These are phyloP conservation scores for Blastobotrys parvus DNA, from an alignment of 805 yeast species.

Conservation along the genomic window DNA sequence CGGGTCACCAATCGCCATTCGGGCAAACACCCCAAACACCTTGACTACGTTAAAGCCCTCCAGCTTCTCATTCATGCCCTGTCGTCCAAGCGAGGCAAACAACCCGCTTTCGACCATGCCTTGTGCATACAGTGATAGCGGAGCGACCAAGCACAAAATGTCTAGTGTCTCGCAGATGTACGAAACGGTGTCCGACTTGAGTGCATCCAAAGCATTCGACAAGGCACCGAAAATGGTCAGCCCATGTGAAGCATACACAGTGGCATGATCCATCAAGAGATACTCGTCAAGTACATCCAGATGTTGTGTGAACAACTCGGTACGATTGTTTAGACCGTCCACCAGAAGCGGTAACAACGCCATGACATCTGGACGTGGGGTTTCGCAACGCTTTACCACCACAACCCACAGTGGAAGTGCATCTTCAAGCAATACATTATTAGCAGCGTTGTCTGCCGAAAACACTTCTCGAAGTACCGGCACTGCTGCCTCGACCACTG, in stretches of 20 bases:
- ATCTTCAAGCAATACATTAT: slow-evolving; percentile 62
- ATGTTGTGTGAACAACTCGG: slow-evolving; percentile 8
- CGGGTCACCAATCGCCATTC: slow-evolving; percentile 21
- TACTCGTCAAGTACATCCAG: slow-evolving; percentile 3
- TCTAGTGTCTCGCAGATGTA: slow-evolving; percentile 9
- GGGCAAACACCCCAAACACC: slow-evolving; percentile 16
- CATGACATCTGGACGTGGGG: neutral
- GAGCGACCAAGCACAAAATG: slow-evolving; percentile 11
- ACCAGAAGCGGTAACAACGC: slow-evolving; percentile 1
- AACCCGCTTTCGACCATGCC: slow-evolving; percentile 22
- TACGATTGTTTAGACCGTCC: neutral
- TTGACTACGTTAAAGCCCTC: slow-evolving; percentile 28
- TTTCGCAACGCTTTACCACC: neutral
- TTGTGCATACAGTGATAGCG: slow-evolving; percentile 14
- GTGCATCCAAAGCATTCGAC: neutral
- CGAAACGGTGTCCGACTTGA: neutral
- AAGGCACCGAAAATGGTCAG: neutral
- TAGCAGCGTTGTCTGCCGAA: slow-evolving; percentile 43
- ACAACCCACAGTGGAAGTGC: slow-evolving; percentile 64
- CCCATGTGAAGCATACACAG: slow-evolving; percentile 1
- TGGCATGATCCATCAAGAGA: slow-evolving; percentile 7
- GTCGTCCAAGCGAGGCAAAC: slow-evolving; percentile 7
- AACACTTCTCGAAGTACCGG: slow-evolving; percentile 60
- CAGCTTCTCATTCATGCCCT: slow-evolving; percentile 22
- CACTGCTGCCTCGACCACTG: slow-evolving; percentile 14